Conservation (phyloP, 192 early-diverging fungal species). For the Irineochytrium annulatum region DNA sequence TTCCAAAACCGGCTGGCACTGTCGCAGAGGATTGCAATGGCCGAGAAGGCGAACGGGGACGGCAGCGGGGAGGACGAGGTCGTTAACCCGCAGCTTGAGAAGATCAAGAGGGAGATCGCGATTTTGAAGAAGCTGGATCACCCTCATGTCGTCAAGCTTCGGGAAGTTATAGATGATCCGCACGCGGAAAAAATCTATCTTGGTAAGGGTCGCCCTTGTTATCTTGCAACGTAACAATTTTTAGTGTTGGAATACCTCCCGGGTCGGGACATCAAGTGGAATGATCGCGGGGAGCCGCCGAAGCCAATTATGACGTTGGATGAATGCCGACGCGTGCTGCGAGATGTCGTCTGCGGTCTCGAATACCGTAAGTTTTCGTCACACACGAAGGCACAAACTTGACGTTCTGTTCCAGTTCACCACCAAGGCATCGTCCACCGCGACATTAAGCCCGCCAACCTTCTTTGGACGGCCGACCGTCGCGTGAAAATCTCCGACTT, state of each 20-base stretch:
- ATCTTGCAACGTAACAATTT: constrained; percentile 6
- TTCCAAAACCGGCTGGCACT: constrained; percentile 43
- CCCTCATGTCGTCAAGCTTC: constrained; percentile 82
- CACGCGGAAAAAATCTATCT: constrained; percentile 87
- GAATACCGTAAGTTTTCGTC: constrained; percentile 72
- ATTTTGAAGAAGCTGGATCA: constrained; percentile 94
- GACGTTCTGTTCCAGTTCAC: constrained; percentile 59
- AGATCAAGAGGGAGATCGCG: constrained; percentile 91
- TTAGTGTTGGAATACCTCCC: constrained; percentile 84
- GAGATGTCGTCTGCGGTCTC: constrained; percentile 84
- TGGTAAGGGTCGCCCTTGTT: constrained; percentile 47
- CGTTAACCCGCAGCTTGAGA: constrained; percentile 65
- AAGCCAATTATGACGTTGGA: constrained; percentile 61
- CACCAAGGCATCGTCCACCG: constrained; percentile 94
- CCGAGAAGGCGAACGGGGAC: not conserved
- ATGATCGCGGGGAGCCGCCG: constrained; percentile 38
- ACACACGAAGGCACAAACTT: constrained; percentile 2
- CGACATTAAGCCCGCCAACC: constrained; percentile 97
- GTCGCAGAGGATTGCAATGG: constrained; percentile 39
- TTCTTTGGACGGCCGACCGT: constrained; percentile 69
- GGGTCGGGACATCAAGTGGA: constrained; percentile 90
- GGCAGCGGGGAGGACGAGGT: constrained; percentile 40
- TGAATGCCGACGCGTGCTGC: constrained; percentile 74
- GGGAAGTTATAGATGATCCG: constrained; percentile 95
- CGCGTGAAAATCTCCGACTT: constrained; percentile 98